Evolutionary conservation across 305 asterid species (phyloP).

Genomic region (Fraxinus greggii): DNA sequence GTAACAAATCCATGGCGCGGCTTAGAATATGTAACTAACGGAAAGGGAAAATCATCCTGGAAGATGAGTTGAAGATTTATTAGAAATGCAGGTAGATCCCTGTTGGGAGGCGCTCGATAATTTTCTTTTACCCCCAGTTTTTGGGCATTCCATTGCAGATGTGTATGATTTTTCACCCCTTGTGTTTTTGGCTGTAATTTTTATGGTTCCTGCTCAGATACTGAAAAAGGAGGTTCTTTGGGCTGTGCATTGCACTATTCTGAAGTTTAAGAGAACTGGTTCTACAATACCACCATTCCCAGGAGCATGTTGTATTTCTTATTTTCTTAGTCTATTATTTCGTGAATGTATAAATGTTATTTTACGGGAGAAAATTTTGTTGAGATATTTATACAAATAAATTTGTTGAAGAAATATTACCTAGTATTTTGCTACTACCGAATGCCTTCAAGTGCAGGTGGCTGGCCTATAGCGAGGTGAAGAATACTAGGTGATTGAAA

Average conservation of each 20-base stretch:
- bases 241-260: conserved; percentile 13
- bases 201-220: conserved; percentile 29
- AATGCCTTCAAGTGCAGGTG: neutral
- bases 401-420: conserved; percentile 9
- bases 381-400: conserved; percentile 26
- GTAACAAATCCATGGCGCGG: conserved; percentile 22
- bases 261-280: conserved; percentile 3
- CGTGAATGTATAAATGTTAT: conserved; percentile 52
- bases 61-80: conserved; percentile 26
- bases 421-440: neutral
- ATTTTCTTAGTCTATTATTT: conserved; percentile 24
- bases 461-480: neutral
- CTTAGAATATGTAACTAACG: conserved; percentile 17
- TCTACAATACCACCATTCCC: conserved; percentile 21
- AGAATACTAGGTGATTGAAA: neutral
- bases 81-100: conserved; percentile 22
- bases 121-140: conserved; percentile 18
- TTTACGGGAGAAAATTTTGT: conserved; percentile 45
- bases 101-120: neutral
- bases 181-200: conserved; percentile 30
- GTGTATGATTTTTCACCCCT: conserved; percentile 36
- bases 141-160: conserved; percentile 34
- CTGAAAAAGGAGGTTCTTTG: conserved; percentile 32
- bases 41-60: conserved; percentile 27
- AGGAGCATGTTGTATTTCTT: conserved; percentile 57